These are phyloP conservation scores for Pachysandra terminalis DNA, from an alignment of 164 flowering plant genomes.

Conservation along the genomic window DNA sequence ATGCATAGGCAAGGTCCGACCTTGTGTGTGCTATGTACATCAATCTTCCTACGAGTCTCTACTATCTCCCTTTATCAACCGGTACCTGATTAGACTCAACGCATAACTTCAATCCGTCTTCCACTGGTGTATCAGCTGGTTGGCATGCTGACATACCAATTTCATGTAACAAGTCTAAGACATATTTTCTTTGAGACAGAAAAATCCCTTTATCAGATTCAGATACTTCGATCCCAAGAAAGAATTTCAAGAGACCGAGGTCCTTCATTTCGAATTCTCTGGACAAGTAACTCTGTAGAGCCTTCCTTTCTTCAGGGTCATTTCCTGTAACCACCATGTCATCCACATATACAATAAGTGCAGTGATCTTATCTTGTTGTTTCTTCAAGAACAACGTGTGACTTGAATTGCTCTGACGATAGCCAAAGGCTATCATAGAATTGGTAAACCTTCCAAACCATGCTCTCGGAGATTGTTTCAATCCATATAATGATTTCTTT, in stretches of 20 bases:
- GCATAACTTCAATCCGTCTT: not conserved
- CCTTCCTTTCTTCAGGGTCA: not conserved
- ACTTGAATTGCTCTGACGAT: not conserved
- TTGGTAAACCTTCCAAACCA: too few species aligned
- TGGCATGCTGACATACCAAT: not conserved
- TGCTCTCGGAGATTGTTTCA: too few species aligned
- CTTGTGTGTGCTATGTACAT: slow-evolving; percentile 1
- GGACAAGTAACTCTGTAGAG: not conserved
- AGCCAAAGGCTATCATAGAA: too few species aligned
- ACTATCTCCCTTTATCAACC: too few species aligned
- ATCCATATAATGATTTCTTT: too few species aligned
- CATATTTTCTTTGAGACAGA: too few species aligned
- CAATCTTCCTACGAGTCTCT: not conserved
- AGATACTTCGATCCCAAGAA: not conserved
- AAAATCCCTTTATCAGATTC: not conserved
- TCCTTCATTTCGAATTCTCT: not conserved
- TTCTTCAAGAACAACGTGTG: not conserved
- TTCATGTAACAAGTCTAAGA: too few species aligned
- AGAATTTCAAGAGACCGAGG: too few species aligned
- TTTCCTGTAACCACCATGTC: too few species aligned
- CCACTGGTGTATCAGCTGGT: slow-evolving; percentile 2
- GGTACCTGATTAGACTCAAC: too few species aligned
- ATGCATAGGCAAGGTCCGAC: not conserved
- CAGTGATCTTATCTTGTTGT: slow-evolving; percentile 4
- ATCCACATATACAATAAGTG: not conserved